Evolutionary conservation across 2,329 filamentous ascomycete genomes (phyloP).

Genomic region (Raffaelea ambrosiae): DNA sequence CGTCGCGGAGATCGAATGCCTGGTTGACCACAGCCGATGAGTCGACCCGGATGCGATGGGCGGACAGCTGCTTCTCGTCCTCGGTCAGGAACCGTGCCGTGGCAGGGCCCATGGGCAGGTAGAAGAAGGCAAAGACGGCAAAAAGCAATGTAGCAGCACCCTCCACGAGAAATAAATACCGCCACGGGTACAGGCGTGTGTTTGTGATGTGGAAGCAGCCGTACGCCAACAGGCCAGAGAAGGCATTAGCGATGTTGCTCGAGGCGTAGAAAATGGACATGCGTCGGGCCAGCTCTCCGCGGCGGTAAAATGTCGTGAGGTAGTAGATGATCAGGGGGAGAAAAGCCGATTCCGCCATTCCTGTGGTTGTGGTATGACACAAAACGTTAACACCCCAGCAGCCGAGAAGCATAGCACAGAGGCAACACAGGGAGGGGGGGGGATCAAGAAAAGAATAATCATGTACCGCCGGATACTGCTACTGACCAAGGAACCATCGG

Average conservation of each 20-base stretch:
- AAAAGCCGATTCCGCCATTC: background rate
- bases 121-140: constrained; percentile 35
- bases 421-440: too few species aligned
- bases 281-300: constrained; percentile 57
- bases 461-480: too few species aligned
- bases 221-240: constrained; percentile 53
- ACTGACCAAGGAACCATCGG: background rate
- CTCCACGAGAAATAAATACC: background rate
- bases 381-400: too few species aligned
- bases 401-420: too few species aligned
- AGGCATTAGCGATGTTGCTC: constrained; percentile 29
- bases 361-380: too few species aligned
- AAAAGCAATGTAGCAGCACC: background rate
- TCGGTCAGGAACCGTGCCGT: constrained; percentile 53
- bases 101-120: constrained; percentile 52
- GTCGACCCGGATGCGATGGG: constrained; percentile 64
- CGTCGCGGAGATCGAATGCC: constrained; percentile 39
- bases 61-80: constrained; percentile 59
- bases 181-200: constrained; percentile 18
- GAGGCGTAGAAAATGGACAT: constrained; percentile 50
- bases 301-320: constrained; percentile 47
- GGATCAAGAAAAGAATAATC: too few species aligned
- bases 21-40: constrained; percentile 56
- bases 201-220: constrained; percentile 23
- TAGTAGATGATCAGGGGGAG: constrained; percentile 21